phyloP scores from a whole-genome alignment of 2,329 filamentous ascomycete genomes.

The Xylariaceae sp. region DNA sequence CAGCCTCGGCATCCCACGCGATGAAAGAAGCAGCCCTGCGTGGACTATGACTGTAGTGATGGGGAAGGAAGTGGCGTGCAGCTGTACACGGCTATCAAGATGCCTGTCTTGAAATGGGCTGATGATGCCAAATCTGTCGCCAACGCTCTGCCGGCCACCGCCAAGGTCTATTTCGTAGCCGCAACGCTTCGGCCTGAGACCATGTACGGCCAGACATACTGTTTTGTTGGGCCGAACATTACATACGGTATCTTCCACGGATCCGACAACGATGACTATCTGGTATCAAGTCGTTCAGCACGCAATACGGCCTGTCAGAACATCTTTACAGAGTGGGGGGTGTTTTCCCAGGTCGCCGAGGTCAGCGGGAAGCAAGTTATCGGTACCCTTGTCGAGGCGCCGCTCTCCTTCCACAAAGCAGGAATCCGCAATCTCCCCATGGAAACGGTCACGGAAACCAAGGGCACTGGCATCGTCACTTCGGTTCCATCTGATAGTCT shows the following conservation, averaged over 20 bases:
- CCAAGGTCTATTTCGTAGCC: conserved; percentile 85
- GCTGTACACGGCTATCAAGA: conserved; percentile 90
- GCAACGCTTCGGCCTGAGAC: conserved; percentile 95
- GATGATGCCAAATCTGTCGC: conserved; percentile 73
- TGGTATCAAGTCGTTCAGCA: conserved; percentile 85
- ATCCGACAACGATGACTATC: conserved; percentile 71
- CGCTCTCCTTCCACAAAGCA: conserved; percentile 81
- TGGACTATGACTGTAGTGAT: conserved; percentile 83
- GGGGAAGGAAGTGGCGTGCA: conserved; percentile 84
- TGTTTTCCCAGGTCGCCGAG: conserved; percentile 73
- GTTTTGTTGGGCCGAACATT: conserved; percentile 90
- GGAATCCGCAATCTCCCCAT: conserved; percentile 91
- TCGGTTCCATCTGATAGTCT: conserved; percentile 94
- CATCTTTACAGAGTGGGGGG: conserved; percentile 63
- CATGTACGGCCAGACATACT: conserved; percentile 97
- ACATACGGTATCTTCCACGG: conserved; percentile 76
- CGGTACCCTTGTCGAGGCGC: conserved; percentile 84
- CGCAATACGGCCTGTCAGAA: conserved; percentile 97
- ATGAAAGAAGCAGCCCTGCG: conserved; percentile 71
- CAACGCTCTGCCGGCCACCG: conserved; percentile 77
- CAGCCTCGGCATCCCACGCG: conserved; percentile 77
- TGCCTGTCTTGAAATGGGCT: conserved; percentile 89
- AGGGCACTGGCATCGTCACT: conserved; percentile 95
- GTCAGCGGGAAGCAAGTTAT: conserved; percentile 80
- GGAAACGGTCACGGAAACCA: conserved; percentile 88